Conservation (phyloP, 177 flowering plant genomes). For the Vitis hybrid region DNA sequence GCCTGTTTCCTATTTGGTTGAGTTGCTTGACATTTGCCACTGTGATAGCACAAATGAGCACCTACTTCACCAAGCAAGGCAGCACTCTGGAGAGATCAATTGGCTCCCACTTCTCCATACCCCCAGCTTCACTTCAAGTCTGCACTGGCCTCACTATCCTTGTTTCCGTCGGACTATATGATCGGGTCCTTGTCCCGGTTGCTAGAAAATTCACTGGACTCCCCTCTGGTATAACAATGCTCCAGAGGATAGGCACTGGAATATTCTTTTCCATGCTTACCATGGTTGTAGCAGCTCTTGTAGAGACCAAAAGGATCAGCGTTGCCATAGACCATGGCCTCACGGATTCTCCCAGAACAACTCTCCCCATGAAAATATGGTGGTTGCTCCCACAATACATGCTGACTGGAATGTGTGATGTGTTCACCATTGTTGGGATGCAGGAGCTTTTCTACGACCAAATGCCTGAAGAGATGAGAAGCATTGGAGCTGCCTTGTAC, state of each 20-base stretch:
- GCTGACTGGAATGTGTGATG: constrained; percentile 32
- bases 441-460: constrained; percentile 53
- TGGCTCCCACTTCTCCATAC: constrained; percentile 25
- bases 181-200: constrained; percentile 37
- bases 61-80: constrained; percentile 57
- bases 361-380: constrained; percentile 43
- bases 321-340: constrained; percentile 32
- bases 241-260: constrained; percentile 47
- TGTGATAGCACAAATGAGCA: constrained; percentile 36
- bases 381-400: constrained; percentile 44
- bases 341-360: constrained; percentile 23
- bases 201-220: constrained; percentile 24
- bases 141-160: constrained; percentile 30
- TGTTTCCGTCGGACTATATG: constrained; percentile 36
- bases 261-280: constrained; percentile 33
- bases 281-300: constrained; percentile 40
- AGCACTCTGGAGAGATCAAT: constrained; percentile 43
- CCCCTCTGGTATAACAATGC: constrained; percentile 43
- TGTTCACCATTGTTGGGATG: constrained; percentile 43
- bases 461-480: constrained; percentile 32
- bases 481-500: constrained; percentile 37
- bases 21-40: constrained; percentile 39
- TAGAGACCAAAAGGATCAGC: constrained; percentile 31
- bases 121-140: constrained; percentile 44
- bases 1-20: constrained; percentile 43